Evolutionary conservation across 1,284 basidiomycete species (phyloP).

Genomic region (Papiliotrema terrestris): DNA sequence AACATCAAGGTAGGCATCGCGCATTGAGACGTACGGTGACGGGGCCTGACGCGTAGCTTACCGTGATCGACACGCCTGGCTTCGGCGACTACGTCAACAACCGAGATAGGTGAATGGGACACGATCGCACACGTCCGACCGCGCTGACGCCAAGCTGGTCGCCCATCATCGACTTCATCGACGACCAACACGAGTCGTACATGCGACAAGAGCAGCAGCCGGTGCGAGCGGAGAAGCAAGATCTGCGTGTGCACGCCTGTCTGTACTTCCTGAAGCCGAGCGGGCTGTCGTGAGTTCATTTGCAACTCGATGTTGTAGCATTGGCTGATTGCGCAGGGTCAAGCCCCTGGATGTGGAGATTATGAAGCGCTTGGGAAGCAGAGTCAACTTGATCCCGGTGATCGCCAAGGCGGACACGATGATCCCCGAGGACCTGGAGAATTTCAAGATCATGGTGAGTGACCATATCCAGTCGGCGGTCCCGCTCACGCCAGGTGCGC

Average conservation of each 20-base stretch:
- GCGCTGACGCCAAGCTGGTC: slow-evolving; percentile 61
- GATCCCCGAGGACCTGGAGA: slow-evolving; percentile 83
- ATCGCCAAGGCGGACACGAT: slow-evolving; percentile 95
- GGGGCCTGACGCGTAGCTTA: slow-evolving; percentile 55
- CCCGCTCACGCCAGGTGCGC: slow-evolving; percentile 62
- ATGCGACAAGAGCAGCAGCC: slow-evolving; percentile 99
- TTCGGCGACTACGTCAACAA: slow-evolving; percentile 99
- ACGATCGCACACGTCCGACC: background rate
- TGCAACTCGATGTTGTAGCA: background rate
- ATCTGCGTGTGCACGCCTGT: slow-evolving; percentile 94
- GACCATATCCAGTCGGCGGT: background rate
- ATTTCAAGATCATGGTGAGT: slow-evolving; percentile 89
- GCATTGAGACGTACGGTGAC: background rate
- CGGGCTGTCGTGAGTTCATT: slow-evolving; percentile 76
- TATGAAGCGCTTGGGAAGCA: slow-evolving; percentile 94
- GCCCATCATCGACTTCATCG: slow-evolving; percentile 98
- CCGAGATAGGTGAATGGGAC: slow-evolving; percentile 62
- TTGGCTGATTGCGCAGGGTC: slow-evolving; percentile 55
- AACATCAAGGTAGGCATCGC: slow-evolving; percentile 69
- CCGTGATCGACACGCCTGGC: slow-evolving; percentile 96
- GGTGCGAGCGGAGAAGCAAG: slow-evolving; percentile 84
- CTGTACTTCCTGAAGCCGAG: slow-evolving; percentile 96
- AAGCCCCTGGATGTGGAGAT: slow-evolving; percentile 99
- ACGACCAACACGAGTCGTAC: slow-evolving; percentile 98
- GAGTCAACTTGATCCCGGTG: slow-evolving; percentile 97